phyloP scores from a whole-genome alignment of 441 rosid species.

The Gossypium schwendimanii region DNA sequence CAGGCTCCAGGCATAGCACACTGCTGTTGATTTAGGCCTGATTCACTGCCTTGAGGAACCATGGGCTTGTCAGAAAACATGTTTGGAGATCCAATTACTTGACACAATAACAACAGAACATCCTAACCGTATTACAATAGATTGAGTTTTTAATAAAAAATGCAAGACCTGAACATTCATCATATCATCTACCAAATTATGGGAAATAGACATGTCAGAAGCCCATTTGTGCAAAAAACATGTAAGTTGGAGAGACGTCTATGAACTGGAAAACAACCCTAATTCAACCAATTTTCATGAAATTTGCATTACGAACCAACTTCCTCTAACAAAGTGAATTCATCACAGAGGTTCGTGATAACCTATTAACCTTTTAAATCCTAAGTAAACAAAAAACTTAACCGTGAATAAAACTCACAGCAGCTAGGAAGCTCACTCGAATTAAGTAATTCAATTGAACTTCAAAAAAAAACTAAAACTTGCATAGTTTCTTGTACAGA shows the following conservation, averaged over 20 bases:
- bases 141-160: background rate
- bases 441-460: background rate
- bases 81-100: background rate
- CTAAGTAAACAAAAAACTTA: too few species aligned
- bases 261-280: conserved; percentile 18
- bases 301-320: background rate
- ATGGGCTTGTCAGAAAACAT: background rate
- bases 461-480: background rate
- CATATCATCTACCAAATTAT: background rate
- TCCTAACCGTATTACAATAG: conserved; percentile 8
- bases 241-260: background rate
- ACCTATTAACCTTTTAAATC: too few species aligned
- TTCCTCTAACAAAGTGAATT: background rate
- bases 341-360: too few species aligned
- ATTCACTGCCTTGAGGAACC: background rate
- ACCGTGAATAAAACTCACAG: background rate
- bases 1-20: background rate
- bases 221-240: background rate
- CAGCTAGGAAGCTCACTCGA: background rate
- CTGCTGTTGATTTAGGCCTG: background rate
- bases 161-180: background rate
- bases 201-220: background rate
- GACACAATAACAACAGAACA: background rate
- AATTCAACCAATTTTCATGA: conserved; percentile 18
- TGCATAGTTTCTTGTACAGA: background rate